Conservation (phyloP, 2,329 filamentous ascomycete genomes). For the Stachybotrys elegans region DNA sequence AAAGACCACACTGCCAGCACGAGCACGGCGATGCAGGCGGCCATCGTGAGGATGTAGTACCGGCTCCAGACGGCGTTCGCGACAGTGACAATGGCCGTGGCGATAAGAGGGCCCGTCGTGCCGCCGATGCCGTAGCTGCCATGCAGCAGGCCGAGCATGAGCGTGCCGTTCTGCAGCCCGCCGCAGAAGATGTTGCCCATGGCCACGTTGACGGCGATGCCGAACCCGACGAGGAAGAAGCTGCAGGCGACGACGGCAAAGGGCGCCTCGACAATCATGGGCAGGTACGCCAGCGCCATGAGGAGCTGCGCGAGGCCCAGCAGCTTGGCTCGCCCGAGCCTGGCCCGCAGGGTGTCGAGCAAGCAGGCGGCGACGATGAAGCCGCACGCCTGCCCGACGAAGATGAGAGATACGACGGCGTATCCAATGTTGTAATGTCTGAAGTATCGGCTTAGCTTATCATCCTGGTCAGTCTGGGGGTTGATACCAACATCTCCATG, state of each 20-base stretch:
- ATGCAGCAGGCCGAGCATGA: constrained; percentile 58
- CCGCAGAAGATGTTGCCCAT: constrained; percentile 57
- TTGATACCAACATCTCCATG: constrained; percentile 52
- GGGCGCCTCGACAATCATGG: constrained; percentile 63
- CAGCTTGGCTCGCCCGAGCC: constrained; percentile 60
- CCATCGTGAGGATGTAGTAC: constrained; percentile 67
- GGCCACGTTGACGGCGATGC: constrained; percentile 50
- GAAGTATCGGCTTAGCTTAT: neutral
- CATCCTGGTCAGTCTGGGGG: neutral
- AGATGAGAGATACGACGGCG: constrained; percentile 74
- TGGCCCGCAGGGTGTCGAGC: constrained; percentile 57
- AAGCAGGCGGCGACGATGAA: constrained; percentile 70
- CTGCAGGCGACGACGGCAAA: constrained; percentile 62
- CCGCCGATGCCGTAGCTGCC: constrained; percentile 64
- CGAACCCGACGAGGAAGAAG: constrained; percentile 65
- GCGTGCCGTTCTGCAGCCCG: constrained; percentile 46
- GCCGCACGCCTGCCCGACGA: constrained; percentile 70
- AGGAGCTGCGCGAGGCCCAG: constrained; percentile 54
- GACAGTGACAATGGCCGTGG: constrained; percentile 64
- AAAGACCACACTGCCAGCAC: constrained; percentile 62
- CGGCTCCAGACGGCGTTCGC: constrained; percentile 58
- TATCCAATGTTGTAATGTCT: constrained; percentile 71
- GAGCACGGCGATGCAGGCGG: constrained; percentile 52
- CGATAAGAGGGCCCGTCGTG: constrained; percentile 64
- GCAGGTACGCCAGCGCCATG: constrained; percentile 57